phyloP scores from a whole-genome alignment of 768 basidiomycete genomes.

The Tephrocybe sp. region DNA sequence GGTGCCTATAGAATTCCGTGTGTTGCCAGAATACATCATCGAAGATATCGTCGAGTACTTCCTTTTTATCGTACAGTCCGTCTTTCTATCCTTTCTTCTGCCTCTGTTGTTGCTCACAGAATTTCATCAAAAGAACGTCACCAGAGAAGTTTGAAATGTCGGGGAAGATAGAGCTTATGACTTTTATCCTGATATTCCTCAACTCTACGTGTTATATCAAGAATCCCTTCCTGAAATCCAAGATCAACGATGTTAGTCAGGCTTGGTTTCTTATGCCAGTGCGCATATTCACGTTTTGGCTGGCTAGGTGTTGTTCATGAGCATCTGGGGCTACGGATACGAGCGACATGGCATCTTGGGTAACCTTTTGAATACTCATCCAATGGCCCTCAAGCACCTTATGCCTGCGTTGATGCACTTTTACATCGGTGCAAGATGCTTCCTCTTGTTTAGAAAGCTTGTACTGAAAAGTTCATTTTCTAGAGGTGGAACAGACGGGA shows the following conservation, averaged over 20 bases:
- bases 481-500: conserved; percentile 97
- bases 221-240: conserved; percentile 96
- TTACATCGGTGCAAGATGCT: conserved; percentile 72
- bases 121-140: conserved; percentile 35
- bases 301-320: conserved; percentile 72
- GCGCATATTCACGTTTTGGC: conserved; percentile 3
- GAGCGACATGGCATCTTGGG: conserved; percentile 75
- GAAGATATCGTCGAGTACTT: conserved; percentile 93
- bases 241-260: conserved; percentile 81
- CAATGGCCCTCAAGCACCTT: conserved; percentile 80
- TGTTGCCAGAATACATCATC: conserved; percentile 90
- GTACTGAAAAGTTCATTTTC: neutral
- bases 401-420: conserved; percentile 92
- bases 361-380: conserved; percentile 78
- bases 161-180: conserved; percentile 83
- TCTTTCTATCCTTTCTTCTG: neutral
- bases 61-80: conserved; percentile 79
- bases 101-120: neutral
- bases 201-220: conserved; percentile 97
- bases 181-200: conserved; percentile 88
- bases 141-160: conserved; percentile 82
- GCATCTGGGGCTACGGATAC: conserved; percentile 63
- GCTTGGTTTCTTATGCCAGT: neutral
- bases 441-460: neutral
- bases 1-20: conserved; percentile 80